Evolutionary conservation across 352 stramenopile genomes (phyloP), one percentile per base, ranked within the genome.

Genomic region (Globisporangium megalacanthum): DNA sequence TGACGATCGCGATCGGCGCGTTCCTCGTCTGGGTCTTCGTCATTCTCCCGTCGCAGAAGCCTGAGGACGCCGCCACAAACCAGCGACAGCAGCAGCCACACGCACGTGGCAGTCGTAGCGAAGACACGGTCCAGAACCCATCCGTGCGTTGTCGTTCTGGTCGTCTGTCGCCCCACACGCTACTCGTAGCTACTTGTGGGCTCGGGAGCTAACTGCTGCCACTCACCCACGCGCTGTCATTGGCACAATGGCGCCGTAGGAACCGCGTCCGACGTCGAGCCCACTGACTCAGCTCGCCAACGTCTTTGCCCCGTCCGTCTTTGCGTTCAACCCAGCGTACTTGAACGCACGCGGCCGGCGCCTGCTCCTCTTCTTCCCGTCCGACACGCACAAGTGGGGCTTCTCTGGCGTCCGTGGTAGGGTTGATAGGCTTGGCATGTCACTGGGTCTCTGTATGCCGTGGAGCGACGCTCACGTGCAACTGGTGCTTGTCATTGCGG

Each of bases 301-400:
- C 20, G 70, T 88, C 37, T 88, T 89, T 56, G 71, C 79, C 13
- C 83, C 83, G 49, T 92, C 83, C 0, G 76, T 76, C 39, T 85
- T 77, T 58, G 74, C 77, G 57, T 73, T 92, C 42, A 86, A 88
- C 14, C 64, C 71, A 10, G 50, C 88, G 2, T 89, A 90, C 49
- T 63, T 92, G 42, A 82, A 69, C 17, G 76, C 79, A 0, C 81
- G 69, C 47, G 79, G 83, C 0, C 66, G 79, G 41, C 70, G 79
- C 0, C 79, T 73, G 15, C 58, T 92, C 0, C 56, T 90, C 11
- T 92, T 92, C 51, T 79, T 92, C 33, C 73, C 77, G 4, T 19
- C 29, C 15, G 68, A 83, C 47, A 64, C 83, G 8, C 54, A 53
- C 10, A 53, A 59, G 3, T 72, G 84, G 49, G 71, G 70, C 6